Base-by-base conservation (phyloP, 192 early-diverging fungal genomes). In the Backusella psychrophila region DNA sequence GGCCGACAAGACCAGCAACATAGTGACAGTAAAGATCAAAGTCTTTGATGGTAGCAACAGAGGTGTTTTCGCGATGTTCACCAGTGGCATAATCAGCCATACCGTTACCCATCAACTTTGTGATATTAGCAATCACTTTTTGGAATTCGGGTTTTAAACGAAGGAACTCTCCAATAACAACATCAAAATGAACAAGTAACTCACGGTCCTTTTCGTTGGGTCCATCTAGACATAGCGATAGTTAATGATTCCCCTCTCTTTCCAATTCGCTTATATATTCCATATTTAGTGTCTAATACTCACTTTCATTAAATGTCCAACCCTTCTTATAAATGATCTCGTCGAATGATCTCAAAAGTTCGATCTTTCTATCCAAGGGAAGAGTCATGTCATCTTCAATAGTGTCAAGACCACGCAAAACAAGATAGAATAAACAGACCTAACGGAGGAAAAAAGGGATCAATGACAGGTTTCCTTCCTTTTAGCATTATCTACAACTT, bases 301-400 rank as follows among this genome's bases (percentile, higher is more conserved):
- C 77, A 88, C 93, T 93, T 77, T 93, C 91, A 35, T 83, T 89
- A 72, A 95, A 95, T 71, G 77, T 92, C 93, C 93, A 94, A 29
- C 94, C 94, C 44, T 87, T 82, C 81, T 94, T 84, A 77, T 90
- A 92, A 69, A 96, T 91, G 59, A 89, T 80, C 70, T 94, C 83
- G 76, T 98, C 90, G 86, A 99, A 99, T 35, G 82, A 81, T 73
- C 91, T 83, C 76, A 99, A 85, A 35, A 98, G 69, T 15, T 88
- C 84, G 33, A 90, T 77, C 84, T 99, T 99, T 75, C 81, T 88
- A 8, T 89, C 89, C 21, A 93, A 81, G 21, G 85, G 83, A 53
- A 99, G 87, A 26, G 94, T 93, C 96, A 99, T 97, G 77, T 99
- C 98, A 85, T 99, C 98, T 85, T 99, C 98, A 72, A 99, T 90